Conservation (phyloP, 805 yeast species). For the Cyberlindnera sargentensis region DNA sequence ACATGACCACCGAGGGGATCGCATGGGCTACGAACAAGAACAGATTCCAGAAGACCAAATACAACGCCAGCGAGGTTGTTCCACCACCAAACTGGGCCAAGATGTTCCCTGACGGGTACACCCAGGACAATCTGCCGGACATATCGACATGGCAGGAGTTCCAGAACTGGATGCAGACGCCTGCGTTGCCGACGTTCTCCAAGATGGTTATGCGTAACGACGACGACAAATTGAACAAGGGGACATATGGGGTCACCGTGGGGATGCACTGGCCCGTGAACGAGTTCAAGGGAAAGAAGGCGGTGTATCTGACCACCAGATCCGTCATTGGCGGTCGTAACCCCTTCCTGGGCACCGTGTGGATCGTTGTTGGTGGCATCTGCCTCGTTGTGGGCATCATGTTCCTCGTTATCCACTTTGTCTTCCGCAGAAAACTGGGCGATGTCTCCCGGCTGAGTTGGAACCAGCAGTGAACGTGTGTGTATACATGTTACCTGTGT, state of each 20-base stretch:
- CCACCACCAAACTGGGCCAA: conserved; percentile 85
- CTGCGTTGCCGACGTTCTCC: conserved; percentile 63
- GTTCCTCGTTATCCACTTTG: conserved; percentile 46
- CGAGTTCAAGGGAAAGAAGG: conserved; percentile 61
- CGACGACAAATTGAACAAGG: conserved; percentile 43
- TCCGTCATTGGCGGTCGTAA: conserved; percentile 75
- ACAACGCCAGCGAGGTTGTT: conserved; percentile 51
- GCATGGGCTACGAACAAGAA: conserved; percentile 68
- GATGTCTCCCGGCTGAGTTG: conserved; percentile 67
- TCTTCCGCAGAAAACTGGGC: conserved; percentile 65
- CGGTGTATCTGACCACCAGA: conserved; percentile 59
- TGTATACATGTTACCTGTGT: background rate
- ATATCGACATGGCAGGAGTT: conserved; percentile 59
- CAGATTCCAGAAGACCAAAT: conserved; percentile 57
- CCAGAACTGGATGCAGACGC: conserved; percentile 84
- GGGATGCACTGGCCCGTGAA: conserved; percentile 78
- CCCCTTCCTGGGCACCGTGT: conserved; percentile 60
- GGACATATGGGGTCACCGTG: conserved; percentile 55
- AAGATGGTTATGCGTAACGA: conserved; percentile 62
- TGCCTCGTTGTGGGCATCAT: conserved; percentile 51
- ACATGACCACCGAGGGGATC: conserved; percentile 46
- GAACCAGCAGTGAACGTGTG: conserved; percentile 42
- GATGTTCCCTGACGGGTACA: conserved; percentile 67
- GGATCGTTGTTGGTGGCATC: conserved; percentile 71
- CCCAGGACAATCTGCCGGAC: conserved; percentile 62